These are phyloP conservation scores for Magnolia changhungtana DNA, from an alignment of 164 flowering plant species.

Conservation along the genomic window DNA sequence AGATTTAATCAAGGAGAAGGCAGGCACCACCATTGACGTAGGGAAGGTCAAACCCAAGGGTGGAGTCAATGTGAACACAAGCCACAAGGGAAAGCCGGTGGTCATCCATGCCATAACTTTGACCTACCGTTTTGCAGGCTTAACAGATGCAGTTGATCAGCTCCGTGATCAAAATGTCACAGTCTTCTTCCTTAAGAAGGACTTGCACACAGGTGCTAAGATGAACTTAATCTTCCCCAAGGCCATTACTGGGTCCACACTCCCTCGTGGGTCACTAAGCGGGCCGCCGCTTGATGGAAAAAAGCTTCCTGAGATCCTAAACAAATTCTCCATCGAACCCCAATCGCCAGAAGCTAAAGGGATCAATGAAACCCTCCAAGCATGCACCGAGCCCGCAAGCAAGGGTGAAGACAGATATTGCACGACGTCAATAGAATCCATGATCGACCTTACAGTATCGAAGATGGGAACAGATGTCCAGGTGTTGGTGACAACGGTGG, in stretches of 20 bases:
- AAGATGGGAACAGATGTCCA: conserved; percentile 18
- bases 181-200: conserved; percentile 25
- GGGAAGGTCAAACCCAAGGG: neutral
- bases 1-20: conserved; percentile 18
- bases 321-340: conserved; percentile 29
- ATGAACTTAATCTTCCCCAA: conserved; percentile 24
- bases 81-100: conserved; percentile 16
- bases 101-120: conserved; percentile 9
- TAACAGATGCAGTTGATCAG: conserved; percentile 24
- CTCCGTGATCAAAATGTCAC: conserved; percentile 23
- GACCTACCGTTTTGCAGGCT: neutral
- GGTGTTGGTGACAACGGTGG: conserved; percentile 13
- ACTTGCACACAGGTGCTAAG: conserved; percentile 12
- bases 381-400: conserved; percentile 25
- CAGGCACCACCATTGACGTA: neutral
- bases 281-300: conserved; percentile 37
- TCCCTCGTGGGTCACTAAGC: conserved; percentile 34
- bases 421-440: conserved; percentile 34
- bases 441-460: conserved; percentile 30
- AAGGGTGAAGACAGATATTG: conserved; percentile 28
- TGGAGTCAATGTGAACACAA: conserved; percentile 13
- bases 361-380: conserved; percentile 23
- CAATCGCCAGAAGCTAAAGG: conserved; percentile 33
- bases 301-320: conserved; percentile 28
- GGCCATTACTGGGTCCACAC: conserved; percentile 15